Percentiles rank a stretch among this genome's conserved stretches.
Evolutionary conservation across 768 basidiomycete genomes (phyloP).

Genomic region (Galerina marginata): DNA sequence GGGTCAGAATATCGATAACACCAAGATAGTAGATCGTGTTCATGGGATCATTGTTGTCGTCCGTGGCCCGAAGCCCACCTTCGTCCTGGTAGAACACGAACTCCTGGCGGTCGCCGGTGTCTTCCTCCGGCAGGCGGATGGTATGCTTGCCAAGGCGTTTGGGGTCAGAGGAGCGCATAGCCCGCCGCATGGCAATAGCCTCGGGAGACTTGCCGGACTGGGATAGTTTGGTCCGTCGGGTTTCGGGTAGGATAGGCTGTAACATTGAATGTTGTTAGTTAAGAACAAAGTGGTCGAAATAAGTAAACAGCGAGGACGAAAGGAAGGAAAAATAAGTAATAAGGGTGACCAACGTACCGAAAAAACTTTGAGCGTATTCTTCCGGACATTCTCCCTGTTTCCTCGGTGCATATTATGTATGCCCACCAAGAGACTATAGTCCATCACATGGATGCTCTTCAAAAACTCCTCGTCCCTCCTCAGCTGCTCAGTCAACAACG

Average conservation of each 20-base stretch:
- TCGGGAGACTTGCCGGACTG: conserved; percentile 66
- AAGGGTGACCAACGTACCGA: conserved; percentile 59
- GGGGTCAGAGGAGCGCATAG: conserved; percentile 83
- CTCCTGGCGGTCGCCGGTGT: conserved; percentile 68
- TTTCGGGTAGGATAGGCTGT: conserved; percentile 73
- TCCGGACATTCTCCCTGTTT: conserved; percentile 89
- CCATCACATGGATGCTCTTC: conserved; percentile 88
- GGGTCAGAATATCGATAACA: conserved; percentile 96
- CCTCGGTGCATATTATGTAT: conserved; percentile 92
- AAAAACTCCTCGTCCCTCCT: conserved; percentile 87
- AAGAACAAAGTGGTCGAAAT: too few species aligned
- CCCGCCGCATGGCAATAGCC: conserved; percentile 84
- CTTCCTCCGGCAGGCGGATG: conserved; percentile 64
- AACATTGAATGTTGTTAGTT: background rate
- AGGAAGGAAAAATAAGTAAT: background rate
- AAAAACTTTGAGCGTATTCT: conserved; percentile 91
- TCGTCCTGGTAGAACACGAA: conserved; percentile 98
- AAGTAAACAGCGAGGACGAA: conserved; percentile 1
- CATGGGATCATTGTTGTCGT: conserved; percentile 76
- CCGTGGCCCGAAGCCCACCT: conserved; percentile 88
- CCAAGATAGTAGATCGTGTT: conserved; percentile 93
- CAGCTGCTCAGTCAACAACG: conserved; percentile 89
- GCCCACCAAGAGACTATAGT: conserved; percentile 93
- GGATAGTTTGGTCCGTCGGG: conserved; percentile 63
- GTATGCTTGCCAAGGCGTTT: conserved; percentile 60